A percentile compares a stretch with the other conserved stretches of the same genome.
These are phyloP conservation scores for Talaromyces nanjingensis DNA, from an alignment of 495 filamentous ascomycete species.

Conservation along the genomic window DNA sequence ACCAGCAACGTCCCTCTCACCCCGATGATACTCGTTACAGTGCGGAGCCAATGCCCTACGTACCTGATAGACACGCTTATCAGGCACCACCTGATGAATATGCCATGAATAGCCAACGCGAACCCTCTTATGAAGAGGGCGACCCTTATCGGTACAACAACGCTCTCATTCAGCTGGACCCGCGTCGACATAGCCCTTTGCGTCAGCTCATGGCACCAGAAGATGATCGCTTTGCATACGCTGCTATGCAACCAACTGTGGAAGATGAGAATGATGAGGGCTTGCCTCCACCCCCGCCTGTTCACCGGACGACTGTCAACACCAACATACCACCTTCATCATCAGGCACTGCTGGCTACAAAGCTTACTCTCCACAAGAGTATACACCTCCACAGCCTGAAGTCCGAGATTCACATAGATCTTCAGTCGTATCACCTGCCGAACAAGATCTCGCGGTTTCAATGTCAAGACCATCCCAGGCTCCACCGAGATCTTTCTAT, in stretches of 20 bases:
- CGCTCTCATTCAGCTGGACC: constrained; percentile 19
- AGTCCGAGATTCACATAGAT: not conserved
- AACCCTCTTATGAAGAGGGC: not conserved
- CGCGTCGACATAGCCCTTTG: constrained; percentile 15
- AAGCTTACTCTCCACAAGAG: constrained; percentile 29
- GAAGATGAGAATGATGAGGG: constrained; percentile 59
- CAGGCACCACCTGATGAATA: not conserved
- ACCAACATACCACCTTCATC: constrained; percentile 21
- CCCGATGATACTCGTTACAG: constrained; percentile 11
- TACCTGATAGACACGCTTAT: constrained; percentile 5
- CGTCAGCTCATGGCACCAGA: constrained; percentile 17
- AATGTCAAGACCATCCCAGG: constrained; percentile 9
- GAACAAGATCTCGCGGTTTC: constrained; percentile 54
- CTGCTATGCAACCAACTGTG: constrained; percentile 60
- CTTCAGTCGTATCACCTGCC: constrained; percentile 12
- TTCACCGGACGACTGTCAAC: constrained; percentile 33
- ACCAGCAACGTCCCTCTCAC: not conserved
- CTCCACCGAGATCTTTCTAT: constrained; percentile 16
- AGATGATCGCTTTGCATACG: constrained; percentile 32
- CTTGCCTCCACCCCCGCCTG: constrained; percentile 42
- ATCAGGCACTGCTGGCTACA: constrained; percentile 25
- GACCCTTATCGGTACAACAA: constrained; percentile 15
- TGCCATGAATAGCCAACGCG: not conserved
- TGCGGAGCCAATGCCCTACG: constrained; percentile 19
- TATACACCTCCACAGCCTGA: constrained; percentile 16